These are phyloP conservation scores for Citrus mangshanensis DNA, from an alignment of 345 rosid species.

Conservation along the genomic window DNA sequence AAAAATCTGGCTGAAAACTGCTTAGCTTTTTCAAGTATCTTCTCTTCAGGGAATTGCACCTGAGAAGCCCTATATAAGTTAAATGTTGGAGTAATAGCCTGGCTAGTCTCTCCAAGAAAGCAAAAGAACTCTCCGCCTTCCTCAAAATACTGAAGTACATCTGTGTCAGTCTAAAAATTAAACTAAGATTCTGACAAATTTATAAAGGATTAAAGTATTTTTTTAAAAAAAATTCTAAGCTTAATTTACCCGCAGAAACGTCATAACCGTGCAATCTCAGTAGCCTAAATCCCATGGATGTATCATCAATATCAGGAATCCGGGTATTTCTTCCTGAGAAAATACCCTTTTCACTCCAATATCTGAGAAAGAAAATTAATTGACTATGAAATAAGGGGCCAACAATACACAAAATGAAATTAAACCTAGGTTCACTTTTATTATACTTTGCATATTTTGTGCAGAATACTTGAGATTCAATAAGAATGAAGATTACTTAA, in stretches of 20 bases:
- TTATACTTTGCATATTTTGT: too few relatives aligned
- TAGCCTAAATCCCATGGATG: conserved; percentile 87
- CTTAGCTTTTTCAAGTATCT: conserved; percentile 62
- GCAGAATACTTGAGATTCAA: too few relatives aligned
- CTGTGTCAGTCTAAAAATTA: conserved; percentile 21
- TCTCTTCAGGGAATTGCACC: conserved; percentile 60
- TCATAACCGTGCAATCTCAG: conserved; percentile 67
- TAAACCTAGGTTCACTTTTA: too few relatives aligned
- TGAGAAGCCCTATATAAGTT: conserved; percentile 90
- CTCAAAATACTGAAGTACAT: conserved; percentile 67
- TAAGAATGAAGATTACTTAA: too few relatives aligned
- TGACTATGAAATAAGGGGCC: neutral
- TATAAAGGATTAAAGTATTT: too few relatives aligned
- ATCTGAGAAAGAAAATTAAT: conserved; percentile 33
- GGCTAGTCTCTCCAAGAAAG: conserved; percentile 72
- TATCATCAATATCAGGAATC: conserved; percentile 82
- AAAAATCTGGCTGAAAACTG: conserved; percentile 47
- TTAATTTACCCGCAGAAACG: conserved; percentile 63
- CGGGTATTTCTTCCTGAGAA: conserved; percentile 78
- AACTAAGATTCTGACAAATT: too few relatives aligned
- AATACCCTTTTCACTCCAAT: conserved; percentile 80
- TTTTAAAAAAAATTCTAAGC: neutral
- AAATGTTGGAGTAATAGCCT: conserved; percentile 79
- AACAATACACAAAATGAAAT: too few relatives aligned
- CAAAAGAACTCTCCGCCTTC: conserved; percentile 64